Evolutionary conservation across 2,329 filamentous ascomycete genomes (phyloP), one percentile per base, ranked within the genome.

Genomic region (Pseudonectria buxi): DNA sequence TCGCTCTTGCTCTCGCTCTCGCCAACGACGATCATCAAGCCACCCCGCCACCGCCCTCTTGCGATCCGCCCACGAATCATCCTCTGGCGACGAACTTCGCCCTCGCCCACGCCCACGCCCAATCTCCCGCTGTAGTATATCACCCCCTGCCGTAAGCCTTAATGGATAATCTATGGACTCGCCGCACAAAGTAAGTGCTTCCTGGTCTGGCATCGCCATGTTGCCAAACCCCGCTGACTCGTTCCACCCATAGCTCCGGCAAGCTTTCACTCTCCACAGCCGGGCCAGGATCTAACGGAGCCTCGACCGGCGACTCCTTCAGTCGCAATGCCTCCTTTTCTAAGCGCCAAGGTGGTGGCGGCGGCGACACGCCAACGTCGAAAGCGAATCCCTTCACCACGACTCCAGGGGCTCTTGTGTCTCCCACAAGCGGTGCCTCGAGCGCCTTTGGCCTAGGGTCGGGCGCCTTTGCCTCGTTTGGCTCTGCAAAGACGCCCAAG

Each of bases 361-460:
- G 81, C 61, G 77, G 77, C 62, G 77, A 83, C 57, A 43, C 49
- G 47, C 86, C 86, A 52, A 81, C 88, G 59, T 81, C 79, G 55
- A 81, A 81, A 60, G 71, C 75, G 44, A 92, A 87, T 61, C 83
- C 87, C 15, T 90, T 95, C 69, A 71, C 78, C 50, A 76, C 85
- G 49, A 79, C 85, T 83, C 41, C 77, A 83, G 53, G 79, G 76
- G 50, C 55, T 30, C 37, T 62, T 37, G 55, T 54, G 26, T 62
- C 59, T 25, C 59, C 59, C 14, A 60, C 58, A 22, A 77, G 75
- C 38, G 77, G 76, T 39, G 86, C 86, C 36, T 88, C 87, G 13
- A 89, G 83, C 54, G 89, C 90, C 39, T 98, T 98, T 64, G 89
- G 88, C 33, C 71, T 98, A 41, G 92, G 92, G 27, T 94, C 87